Evolutionary conservation across 805 yeast genomes (phyloP), one percentile per base, ranked within the genome.

Genomic region (Spathaspora gorwiae): DNA sequence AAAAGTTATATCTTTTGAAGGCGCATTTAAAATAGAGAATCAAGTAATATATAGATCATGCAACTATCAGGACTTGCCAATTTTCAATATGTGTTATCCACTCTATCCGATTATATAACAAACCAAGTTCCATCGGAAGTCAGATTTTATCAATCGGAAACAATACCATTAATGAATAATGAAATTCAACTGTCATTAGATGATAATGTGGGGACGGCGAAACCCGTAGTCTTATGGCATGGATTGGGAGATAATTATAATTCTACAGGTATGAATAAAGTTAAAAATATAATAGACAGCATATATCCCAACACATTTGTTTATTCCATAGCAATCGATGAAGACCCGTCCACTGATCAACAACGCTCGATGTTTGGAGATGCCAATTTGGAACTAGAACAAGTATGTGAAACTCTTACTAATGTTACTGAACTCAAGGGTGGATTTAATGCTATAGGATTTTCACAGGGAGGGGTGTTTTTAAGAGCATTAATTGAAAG

Each of bases 401-500:
- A 49, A 5, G 88, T 77, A 0, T 85, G 90, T 59, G 70, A 70
- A 6, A 78, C 79, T 48, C 56, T 87, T n/a, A 43, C 57, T 0
- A 52, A 52, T 1, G 67, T 76, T 1, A 65, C 79, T 0, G 78
- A 74, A 44, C 64, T 85, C 7, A 35, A 46, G 1, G 45, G 62
- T 31, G 90, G 90, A 0, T 83, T 85, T 56, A 83, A 84, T 58
- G 87, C 83, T 6, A 72, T 87, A 35, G 95, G 95, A 5, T 82
- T 84, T 52, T 84, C 92, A 0, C 95, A 87, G 58, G 95, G 95
- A 35, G 95, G 95, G 0, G 62, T 87, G n/a, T 81, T 87, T 49
- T 64, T 84, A n/a, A 64, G 95, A 39, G 83, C 83, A 5, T 73
- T 83, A 27, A 68, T 79, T 27, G 84, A 87, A 56, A 61, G 76